Base-by-base conservation (phyloP, 441 rosid species). In the Eruca vesicaria region DNA sequence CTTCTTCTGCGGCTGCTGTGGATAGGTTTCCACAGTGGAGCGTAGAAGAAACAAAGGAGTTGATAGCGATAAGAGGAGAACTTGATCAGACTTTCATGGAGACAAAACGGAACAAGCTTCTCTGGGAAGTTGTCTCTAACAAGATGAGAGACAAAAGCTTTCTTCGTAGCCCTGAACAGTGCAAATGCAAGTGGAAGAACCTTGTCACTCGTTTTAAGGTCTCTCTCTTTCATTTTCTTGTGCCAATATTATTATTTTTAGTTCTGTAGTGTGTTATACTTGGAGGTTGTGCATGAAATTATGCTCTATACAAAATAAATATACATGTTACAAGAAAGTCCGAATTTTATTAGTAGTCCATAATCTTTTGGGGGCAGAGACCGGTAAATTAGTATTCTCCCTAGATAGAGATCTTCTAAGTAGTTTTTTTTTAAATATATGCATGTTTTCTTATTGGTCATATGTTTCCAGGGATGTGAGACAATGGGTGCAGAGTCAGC, bases 141-240 rank as follows among this genome's bases (percentile, higher is more conserved):
- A 83, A 81, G 82, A 87, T 95, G 97, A 90, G 82, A 80, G 97
- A 90, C 60, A 85, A 83, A 73, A 96, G 95, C 53, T 95, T 72
- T 56, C 81, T 78, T 84, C 99, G 99, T 26, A 95, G 96, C 81
- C 73, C 98, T 28, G 99, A 92, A 66, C 99, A 95, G 98, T 95
- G 99, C 90, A 95, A 95, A 86, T 95, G 98, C 90, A 95, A 95
- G 85, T 95, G 99, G 99, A 95, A 95, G 70, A 95, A 95, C 80
- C 97, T 95, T 36, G 93, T 92, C 61, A 95, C 97, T 53, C 95
- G 99, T 66, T 92, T 87, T 64, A 95, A 92, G 97, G 99, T 43
- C 15, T 45, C 18, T 38, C 33, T 68, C 9, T 35, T 1, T 77
- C 35, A 0, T 77, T 9, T 29, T 52, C n/a, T 20, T 55, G 10